Conservation (phyloP, 2,329 filamentous ascomycete species). For the Rugonectria rugulosa region DNA sequence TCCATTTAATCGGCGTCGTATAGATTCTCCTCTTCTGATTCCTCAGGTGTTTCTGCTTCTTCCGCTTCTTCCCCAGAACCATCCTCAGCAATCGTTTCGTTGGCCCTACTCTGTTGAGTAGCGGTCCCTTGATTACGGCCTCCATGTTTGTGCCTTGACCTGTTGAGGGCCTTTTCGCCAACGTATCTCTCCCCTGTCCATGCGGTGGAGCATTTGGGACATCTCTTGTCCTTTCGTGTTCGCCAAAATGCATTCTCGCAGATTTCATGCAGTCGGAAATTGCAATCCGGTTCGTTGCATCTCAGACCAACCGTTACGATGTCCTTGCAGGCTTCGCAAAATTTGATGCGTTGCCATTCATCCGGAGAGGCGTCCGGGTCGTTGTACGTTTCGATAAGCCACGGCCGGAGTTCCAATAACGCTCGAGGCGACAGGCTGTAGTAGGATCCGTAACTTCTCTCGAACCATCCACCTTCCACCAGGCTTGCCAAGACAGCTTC, state of each 20-base stretch:
- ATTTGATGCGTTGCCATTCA: slow-evolving; percentile 81
- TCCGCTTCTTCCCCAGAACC: slow-evolving; percentile 36
- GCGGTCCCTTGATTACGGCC: slow-evolving; percentile 48
- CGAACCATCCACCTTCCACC: slow-evolving; percentile 84
- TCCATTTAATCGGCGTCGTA: slow-evolving; percentile 26
- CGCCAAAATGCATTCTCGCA: slow-evolving; percentile 80
- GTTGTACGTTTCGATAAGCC: slow-evolving; percentile 91
- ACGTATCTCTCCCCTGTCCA: slow-evolving; percentile 62
- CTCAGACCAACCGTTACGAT: slow-evolving; percentile 86
- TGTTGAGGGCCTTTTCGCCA: slow-evolving; percentile 64
- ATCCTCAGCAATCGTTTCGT: slow-evolving; percentile 43
- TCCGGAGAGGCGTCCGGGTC: slow-evolving; percentile 67
- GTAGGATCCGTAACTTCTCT: slow-evolving; percentile 74
- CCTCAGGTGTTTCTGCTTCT: too few species aligned
- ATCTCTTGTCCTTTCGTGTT: slow-evolving; percentile 66
- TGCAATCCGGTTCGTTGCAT: slow-evolving; percentile 74
- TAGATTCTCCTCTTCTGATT: slow-evolving; percentile 24
- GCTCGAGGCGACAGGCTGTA: slow-evolving; percentile 80
- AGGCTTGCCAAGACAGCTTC: slow-evolving; percentile 75
- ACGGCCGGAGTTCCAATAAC: slow-evolving; percentile 83
- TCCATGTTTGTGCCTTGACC: slow-evolving; percentile 57
- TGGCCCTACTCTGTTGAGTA: slow-evolving; percentile 43
- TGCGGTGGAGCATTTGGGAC: slow-evolving; percentile 64
- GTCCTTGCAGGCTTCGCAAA: slow-evolving; percentile 87
- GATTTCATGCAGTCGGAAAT: slow-evolving; percentile 76